Evolutionary conservation across 495 filamentous ascomycete species (phyloP).

Genomic region (Antarctomyces pellizariae): DNA sequence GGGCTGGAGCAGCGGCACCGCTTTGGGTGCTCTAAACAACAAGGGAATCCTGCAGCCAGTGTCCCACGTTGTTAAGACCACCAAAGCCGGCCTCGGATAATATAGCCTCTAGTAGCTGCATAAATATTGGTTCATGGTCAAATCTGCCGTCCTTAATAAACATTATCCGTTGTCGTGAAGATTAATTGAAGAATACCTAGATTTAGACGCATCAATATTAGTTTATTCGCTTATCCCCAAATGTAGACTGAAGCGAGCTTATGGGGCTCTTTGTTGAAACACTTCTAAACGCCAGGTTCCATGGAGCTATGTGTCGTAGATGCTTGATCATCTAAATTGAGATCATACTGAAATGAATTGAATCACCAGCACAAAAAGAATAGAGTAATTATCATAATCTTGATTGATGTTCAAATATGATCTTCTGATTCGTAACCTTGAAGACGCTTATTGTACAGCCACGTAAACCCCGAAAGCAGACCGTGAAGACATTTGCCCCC

Average conservation of each 20-base stretch:
- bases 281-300: too few species aligned
- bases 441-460: slow-evolving; percentile 57
- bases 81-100: slow-evolving; percentile 66
- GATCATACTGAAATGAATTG: slow-evolving; percentile 4
- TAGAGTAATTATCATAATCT: slow-evolving; percentile 10
- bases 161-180: neutral
- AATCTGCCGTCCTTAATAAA: slow-evolving; percentile 1
- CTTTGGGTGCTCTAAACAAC: slow-evolving; percentile 60
- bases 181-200: neutral
- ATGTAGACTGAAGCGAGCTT: too few species aligned
- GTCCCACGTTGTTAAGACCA: slow-evolving; percentile 65
- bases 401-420: slow-evolving; percentile 40
- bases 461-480: slow-evolving; percentile 44
- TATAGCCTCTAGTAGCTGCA: neutral
- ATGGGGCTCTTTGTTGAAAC: too few species aligned
- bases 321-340: too few species aligned
- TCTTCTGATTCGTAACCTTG: slow-evolving; percentile 32
- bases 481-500: slow-evolving; percentile 55
- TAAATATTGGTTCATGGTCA: neutral
- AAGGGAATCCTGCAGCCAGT: slow-evolving; percentile 77
- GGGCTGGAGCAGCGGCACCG: slow-evolving; percentile 82
- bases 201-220: slow-evolving; percentile 1
- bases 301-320: too few species aligned
- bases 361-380: slow-evolving; percentile 5
- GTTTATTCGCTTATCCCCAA: too few species aligned